A percentile compares a stretch with the other conserved stretches of the same genome.
phyloP scores from a whole-genome alignment of 805 yeast genomes.

The Danielozyma ontarioensis region DNA sequence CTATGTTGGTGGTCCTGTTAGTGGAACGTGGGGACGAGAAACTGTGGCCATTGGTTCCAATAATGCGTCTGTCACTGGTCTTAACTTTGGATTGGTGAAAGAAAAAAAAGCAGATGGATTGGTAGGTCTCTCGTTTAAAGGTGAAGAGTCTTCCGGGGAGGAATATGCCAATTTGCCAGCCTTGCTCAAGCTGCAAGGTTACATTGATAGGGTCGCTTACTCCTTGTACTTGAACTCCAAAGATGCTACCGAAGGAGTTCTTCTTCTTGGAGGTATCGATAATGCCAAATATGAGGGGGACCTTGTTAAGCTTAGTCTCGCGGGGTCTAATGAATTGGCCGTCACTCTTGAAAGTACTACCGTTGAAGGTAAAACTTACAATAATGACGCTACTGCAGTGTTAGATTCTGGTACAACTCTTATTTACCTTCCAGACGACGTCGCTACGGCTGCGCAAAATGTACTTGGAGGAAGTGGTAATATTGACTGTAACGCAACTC shows the following conservation, averaged over 20 bases:
- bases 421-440: no score
- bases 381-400: no score
- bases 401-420: no score
- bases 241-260: conserved; percentile 13
- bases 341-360: no score
- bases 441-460: no score
- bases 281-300: conserved; percentile 15
- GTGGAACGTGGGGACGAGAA: background rate
- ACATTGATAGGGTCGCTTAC: conserved; percentile 17
- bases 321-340: no score
- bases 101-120: background rate
- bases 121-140: no score
- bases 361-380: no score
- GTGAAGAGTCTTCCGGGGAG: background rate
- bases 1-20: background rate
- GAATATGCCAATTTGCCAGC: conserved; percentile 15
- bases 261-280: conserved; percentile 28
- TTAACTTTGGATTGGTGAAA: background rate
- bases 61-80: background rate
- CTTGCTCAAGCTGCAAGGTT: conserved; percentile 21
- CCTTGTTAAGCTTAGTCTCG: no score
- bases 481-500: no score
- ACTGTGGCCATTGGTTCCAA: background rate
- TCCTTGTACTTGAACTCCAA: conserved; percentile 20
- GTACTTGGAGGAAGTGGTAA: no score